phyloP scores from a whole-genome alignment of 1,284 basidiomycete genomes.

The Paramarasmius palmivorus region DNA sequence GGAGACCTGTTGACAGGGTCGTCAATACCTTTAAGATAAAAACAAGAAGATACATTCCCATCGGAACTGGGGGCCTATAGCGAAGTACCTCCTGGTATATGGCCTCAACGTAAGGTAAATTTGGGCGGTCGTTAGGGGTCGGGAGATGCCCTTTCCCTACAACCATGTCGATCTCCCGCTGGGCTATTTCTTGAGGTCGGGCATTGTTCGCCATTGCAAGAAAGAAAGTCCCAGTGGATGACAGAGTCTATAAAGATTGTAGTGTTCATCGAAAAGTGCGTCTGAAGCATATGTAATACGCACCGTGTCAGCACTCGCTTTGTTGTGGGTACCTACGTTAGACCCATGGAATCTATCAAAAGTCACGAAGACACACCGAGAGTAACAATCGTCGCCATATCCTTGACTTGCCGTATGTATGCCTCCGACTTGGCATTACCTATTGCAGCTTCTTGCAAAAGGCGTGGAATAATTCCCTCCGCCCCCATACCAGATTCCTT shows the following conservation, averaged over 20 bases:
- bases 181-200: slow-evolving; percentile 28
- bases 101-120: slow-evolving; percentile 33
- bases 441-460: no score
- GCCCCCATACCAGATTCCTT: no score
- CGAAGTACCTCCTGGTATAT: slow-evolving; percentile 31
- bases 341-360: no score
- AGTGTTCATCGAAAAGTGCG: no score
- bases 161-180: slow-evolving; percentile 30
- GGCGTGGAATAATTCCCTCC: no score
- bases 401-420: no score
- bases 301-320: background rate
- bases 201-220: slow-evolving; percentile 31
- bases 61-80: slow-evolving; percentile 30
- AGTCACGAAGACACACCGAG: no score
- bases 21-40: background rate
- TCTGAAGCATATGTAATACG: no score
- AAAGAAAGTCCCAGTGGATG: slow-evolving; percentile 22
- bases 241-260: slow-evolving; percentile 17
- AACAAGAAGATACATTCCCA: slow-evolving; percentile 20
- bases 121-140: slow-evolving; percentile 27
- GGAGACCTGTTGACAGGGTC: no score
- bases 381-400: no score
- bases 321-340: no score
- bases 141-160: slow-evolving; percentile 32
- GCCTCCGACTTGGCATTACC: no score